These are phyloP conservation scores for Magnaporthiopsis incrustans DNA, from an alignment of 2,329 filamentous ascomycete species.

Conservation along the genomic window DNA sequence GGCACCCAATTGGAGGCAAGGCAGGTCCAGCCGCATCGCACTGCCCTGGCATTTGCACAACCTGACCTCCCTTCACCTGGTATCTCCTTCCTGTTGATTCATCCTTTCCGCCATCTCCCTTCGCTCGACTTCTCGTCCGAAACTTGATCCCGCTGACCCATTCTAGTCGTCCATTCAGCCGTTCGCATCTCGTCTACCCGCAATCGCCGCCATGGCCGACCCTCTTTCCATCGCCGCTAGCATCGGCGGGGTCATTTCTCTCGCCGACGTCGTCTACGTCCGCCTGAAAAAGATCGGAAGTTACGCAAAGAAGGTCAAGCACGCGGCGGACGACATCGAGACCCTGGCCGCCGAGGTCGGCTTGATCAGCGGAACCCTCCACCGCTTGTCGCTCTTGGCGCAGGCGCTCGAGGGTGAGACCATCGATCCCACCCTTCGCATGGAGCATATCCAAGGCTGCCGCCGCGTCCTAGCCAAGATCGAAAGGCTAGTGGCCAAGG, in stretches of 20 bases:
- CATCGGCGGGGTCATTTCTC: not conserved
- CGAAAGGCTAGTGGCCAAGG: not conserved
- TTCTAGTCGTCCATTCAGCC: no score
- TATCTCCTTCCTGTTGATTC: no score
- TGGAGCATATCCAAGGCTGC: conserved; percentile 3
- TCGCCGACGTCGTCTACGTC: not conserved
- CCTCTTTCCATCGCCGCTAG: not conserved
- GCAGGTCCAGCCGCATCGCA: no score
- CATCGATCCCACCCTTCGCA: not conserved
- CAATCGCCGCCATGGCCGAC: not conserved
- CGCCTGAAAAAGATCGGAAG: not conserved
- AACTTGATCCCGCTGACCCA: no score
- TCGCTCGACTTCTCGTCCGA: no score
- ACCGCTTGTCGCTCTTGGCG: not conserved
- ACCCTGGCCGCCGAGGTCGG: not conserved
- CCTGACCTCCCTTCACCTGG: no score
- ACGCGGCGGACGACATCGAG: conserved; percentile 1
- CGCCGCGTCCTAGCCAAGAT: not conserved
- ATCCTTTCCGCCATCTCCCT: no score
- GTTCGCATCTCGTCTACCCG: not conserved
- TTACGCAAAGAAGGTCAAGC: not conserved
- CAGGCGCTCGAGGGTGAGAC: not conserved
- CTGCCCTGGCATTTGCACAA: no score
- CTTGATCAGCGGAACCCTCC: not conserved
- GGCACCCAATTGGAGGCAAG: no score